phyloP scores from a whole-genome alignment of 495 filamentous ascomycete species.

The Terfezia claveryi region DNA sequence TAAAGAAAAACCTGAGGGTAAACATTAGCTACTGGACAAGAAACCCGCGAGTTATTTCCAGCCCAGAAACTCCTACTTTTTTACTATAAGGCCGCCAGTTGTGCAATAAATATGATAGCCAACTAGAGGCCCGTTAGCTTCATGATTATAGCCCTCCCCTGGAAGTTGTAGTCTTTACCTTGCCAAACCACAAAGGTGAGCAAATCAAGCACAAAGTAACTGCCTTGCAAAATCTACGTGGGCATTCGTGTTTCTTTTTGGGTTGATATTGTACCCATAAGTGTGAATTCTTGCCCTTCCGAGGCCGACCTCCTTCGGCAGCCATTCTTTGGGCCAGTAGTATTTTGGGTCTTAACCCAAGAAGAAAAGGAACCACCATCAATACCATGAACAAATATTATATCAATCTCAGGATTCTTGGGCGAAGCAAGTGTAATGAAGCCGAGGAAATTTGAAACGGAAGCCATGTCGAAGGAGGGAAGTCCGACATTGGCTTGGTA shows the following conservation, averaged over 20 bases:
- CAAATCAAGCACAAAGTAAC: conserved; percentile 1
- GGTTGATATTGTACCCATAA: conserved; percentile 23
- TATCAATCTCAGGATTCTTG: conserved; percentile 9
- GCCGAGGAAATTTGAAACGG: too few species aligned
- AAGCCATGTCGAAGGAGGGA: too few species aligned
- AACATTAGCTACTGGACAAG: background rate
- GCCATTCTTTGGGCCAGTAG: conserved; percentile 21
- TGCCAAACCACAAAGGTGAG: conserved; percentile 3
- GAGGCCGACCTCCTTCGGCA: conserved; percentile 16
- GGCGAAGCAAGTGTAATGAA: conserved; percentile 1
- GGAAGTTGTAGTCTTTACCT: background rate
- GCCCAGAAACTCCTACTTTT: background rate
- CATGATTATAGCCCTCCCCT: background rate
- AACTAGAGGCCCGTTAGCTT: background rate
- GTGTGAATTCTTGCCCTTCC: conserved; percentile 20
- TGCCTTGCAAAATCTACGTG: conserved; percentile 5
- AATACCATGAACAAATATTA: conserved; percentile 20
- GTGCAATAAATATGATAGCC: background rate
- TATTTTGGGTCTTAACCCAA: conserved; percentile 9
- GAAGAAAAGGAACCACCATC: conserved; percentile 15
- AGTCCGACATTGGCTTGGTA: too few species aligned
- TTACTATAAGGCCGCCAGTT: background rate
- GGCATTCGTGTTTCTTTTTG: conserved; percentile 1
- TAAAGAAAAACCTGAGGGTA: background rate
- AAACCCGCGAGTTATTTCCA: too few species aligned